Conservation (phyloP, 2,329 filamentous ascomycete species). For the Eurotiales sp. region DNA sequence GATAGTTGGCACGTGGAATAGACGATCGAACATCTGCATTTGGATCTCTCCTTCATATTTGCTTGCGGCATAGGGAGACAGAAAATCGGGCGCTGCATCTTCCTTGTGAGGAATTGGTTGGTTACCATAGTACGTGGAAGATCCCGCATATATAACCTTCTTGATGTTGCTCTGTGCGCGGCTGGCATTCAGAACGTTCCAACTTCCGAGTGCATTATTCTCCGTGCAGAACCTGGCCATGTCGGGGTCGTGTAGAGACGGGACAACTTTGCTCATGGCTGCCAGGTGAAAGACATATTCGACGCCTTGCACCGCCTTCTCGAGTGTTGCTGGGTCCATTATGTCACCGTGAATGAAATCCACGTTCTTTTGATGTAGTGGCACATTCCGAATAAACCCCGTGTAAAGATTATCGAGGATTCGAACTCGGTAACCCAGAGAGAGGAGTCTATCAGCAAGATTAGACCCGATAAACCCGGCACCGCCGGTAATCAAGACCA, state of each 20-base stretch:
- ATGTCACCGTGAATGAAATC: background rate
- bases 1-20: background rate
- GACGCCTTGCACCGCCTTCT: background rate
- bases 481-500: background rate
- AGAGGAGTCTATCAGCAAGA: conserved; percentile 1
- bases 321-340: background rate
- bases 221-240: background rate
- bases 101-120: background rate
- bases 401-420: conserved; percentile 2
- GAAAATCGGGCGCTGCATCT: background rate
- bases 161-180: background rate
- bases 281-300: background rate
- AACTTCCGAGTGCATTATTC: background rate
- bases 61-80: conserved; percentile 1
- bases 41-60: conserved; percentile 1
- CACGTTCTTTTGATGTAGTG: background rate
- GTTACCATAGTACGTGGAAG: background rate
- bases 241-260: background rate
- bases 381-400: background rate
- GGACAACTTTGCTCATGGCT: conserved; percentile 1
- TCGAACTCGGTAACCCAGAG: background rate
- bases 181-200: background rate
- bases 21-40: background rate
- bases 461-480: background rate
- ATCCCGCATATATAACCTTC: background rate